phyloP scores from a whole-genome alignment of 2,329 filamentous ascomycete species.

The Sporothrix mexicana region DNA sequence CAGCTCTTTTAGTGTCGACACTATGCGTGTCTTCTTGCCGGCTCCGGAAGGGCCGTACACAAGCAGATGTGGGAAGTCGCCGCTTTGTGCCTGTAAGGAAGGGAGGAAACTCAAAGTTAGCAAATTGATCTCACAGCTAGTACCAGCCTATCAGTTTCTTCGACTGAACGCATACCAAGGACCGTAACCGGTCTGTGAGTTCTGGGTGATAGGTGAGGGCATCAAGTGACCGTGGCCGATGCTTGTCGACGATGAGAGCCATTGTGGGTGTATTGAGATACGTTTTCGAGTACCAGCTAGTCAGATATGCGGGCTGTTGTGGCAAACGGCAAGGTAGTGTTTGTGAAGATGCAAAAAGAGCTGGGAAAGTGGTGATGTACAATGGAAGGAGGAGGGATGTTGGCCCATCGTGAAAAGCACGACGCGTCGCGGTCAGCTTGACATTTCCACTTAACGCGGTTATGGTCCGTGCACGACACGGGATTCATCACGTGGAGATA shows the following conservation, averaged over 20 bases:
- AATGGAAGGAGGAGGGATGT: background rate
- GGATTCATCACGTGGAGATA: slow-evolving; percentile 23
- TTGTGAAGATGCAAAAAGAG: background rate
- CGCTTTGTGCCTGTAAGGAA: slow-evolving; percentile 77
- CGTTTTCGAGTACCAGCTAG: background rate
- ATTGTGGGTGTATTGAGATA: slow-evolving; percentile 47
- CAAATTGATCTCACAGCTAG: too few species aligned
- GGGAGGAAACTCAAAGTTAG: background rate
- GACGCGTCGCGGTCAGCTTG: slow-evolving; percentile 35
- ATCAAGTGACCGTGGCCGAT: slow-evolving; percentile 75
- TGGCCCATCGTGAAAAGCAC: slow-evolving; percentile 15
- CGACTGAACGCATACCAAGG: slow-evolving; percentile 66
- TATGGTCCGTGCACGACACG: slow-evolving; percentile 28
- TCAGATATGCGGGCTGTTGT: too few species aligned
- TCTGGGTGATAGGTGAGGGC: slow-evolving; percentile 85
- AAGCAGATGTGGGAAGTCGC: slow-evolving; percentile 96
- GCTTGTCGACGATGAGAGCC: slow-evolving; percentile 75
- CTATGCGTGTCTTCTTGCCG: slow-evolving; percentile 96
- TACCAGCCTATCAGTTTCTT: too few species aligned
- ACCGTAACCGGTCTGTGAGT: slow-evolving; percentile 83
- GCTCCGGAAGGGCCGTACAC: slow-evolving; percentile 96
- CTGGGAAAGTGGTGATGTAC: background rate
- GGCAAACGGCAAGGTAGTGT: background rate
- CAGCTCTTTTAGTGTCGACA: slow-evolving; percentile 91
- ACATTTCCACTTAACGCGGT: slow-evolving; percentile 34